phyloP scores from a whole-genome alignment of 371 early-diverging fungal genomes.

The Syncephalis fuscata region DNA sequence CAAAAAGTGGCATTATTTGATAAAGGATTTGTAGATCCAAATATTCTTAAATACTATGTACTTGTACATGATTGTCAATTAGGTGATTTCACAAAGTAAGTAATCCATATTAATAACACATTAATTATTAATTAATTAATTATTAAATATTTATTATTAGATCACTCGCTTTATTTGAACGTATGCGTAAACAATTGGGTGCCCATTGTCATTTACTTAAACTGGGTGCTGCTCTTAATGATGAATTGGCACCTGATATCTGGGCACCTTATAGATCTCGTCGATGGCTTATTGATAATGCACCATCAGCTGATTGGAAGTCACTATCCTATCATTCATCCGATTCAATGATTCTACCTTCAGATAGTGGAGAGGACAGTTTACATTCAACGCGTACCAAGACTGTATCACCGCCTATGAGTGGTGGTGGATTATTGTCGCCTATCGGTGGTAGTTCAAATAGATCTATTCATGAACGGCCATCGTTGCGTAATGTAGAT shows the following conservation, averaged over 20 bases:
- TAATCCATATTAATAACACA: neutral
- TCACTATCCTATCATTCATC: no score
- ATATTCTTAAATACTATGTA: constrained; percentile 48
- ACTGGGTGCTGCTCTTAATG: constrained; percentile 23
- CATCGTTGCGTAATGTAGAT: constrained; percentile 12
- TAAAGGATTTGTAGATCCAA: constrained; percentile 46
- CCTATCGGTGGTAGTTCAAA: neutral
- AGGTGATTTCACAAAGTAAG: constrained; percentile 35
- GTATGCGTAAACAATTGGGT: constrained; percentile 47
- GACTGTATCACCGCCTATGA: no score
- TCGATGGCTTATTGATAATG: no score
- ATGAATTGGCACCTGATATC: no score
- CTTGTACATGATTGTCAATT: constrained; percentile 51
- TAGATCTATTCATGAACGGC: constrained; percentile 9
- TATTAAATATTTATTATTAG: constrained; percentile 17
- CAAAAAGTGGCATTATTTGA: constrained; percentile 35
- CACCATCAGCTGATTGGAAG: no score
- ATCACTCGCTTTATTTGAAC: constrained; percentile 31
- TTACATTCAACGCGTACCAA: no score
- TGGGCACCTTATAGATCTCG: no score
- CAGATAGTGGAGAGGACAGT: no score
- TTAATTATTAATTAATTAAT: neutral
- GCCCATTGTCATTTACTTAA: constrained; percentile 39
- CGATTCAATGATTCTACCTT: no score
- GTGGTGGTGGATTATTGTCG: no score